Evolutionary conservation across 257 asterid species (phyloP), one percentile per base, ranked within the genome.

Genomic region (Solanum gandarillasii): DNA sequence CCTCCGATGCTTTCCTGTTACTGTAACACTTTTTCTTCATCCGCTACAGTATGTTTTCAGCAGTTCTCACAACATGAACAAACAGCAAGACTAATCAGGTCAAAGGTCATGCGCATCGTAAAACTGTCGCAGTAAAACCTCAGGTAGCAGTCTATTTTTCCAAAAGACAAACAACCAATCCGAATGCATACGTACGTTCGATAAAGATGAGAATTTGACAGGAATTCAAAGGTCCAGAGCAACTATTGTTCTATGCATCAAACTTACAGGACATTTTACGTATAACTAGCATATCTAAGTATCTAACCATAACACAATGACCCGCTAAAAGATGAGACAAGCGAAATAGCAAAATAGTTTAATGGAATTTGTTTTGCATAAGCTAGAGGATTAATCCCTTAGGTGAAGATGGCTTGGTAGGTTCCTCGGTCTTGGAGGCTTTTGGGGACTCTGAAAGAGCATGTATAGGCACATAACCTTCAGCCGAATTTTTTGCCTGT

Each of bases 351-450:
- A 71, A 76, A 52, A 43, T 86, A 86, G 78, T 87, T 65, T 23
- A 71, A 74, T 23, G 31, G 25, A 72, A 14, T 35, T 34, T 75
- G 12, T 73, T 74, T 74, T 65, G 86, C 65, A 81, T 74, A 79
- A 87, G 39, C 83, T 39, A 91, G 87, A 91, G 93, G 89, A 87
- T 89, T 91, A 87, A 89, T 2, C 94, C 94, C 91, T 89, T 87
- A 48, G 93, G 92, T 88, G 92, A 90, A n/a, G 91, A 35, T 25
- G 94, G 89, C 68, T 91, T 91, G 55, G 90, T 70, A 11, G 85
- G 84, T 86, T 86, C 84, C 75, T 87, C 89, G 39, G 88, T 87
- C 31, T 89, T 65, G 71, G 90, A 87, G 86, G 71, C 89, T n/a
- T 87, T 87, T 36, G 91, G 90, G 48, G 91, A 84, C 4, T 86